These are phyloP conservation scores for Adenanthera pavonina DNA, from an alignment of 306 rosid genomes.

Conservation along the genomic window DNA sequence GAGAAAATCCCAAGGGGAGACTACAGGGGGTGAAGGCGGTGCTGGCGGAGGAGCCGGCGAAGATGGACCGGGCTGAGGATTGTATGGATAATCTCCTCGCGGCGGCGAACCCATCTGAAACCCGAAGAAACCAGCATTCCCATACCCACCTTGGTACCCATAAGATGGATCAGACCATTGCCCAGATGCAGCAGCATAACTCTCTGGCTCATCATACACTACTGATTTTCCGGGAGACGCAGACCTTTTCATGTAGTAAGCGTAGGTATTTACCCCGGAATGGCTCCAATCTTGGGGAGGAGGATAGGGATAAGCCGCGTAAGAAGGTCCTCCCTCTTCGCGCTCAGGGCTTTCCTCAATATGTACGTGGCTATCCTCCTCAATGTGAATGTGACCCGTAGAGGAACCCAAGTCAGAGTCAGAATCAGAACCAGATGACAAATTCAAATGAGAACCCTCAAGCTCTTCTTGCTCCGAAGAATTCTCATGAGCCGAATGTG, in stretches of 20 bases:
- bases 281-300: conserved; percentile 44
- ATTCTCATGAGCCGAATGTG: conserved; percentile 42
- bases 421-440: conserved; percentile 69
- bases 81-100: conserved; percentile 38
- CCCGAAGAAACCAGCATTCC: conserved; percentile 63
- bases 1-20: conserved; percentile 80
- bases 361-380: conserved; percentile 57
- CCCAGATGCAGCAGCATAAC: conserved; percentile 46
- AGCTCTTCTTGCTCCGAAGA: conserved; percentile 39
- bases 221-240: conserved; percentile 58
- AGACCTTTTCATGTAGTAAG: conserved; percentile 72
- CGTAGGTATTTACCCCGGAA: conserved; percentile 45
- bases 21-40: conserved; percentile 93
- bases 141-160: conserved; percentile 48
- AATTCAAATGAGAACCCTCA: conserved; percentile 69
- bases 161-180: conserved; percentile 52
- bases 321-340: conserved; percentile 32
- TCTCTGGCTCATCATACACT: conserved; percentile 62
- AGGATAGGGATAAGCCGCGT: conserved; percentile 26
- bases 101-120: conserved; percentile 56
- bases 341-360: conserved; percentile 54
- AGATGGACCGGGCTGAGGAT: conserved; percentile 47
- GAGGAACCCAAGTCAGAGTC: conserved; percentile 58
- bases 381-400: conserved; percentile 65
- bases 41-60: conserved; percentile 62